Evolutionary conservation across 2,329 filamentous ascomycete species (phyloP), one percentile per base, ranked within the genome.

Genomic region (Sporothrix inflata): DNA sequence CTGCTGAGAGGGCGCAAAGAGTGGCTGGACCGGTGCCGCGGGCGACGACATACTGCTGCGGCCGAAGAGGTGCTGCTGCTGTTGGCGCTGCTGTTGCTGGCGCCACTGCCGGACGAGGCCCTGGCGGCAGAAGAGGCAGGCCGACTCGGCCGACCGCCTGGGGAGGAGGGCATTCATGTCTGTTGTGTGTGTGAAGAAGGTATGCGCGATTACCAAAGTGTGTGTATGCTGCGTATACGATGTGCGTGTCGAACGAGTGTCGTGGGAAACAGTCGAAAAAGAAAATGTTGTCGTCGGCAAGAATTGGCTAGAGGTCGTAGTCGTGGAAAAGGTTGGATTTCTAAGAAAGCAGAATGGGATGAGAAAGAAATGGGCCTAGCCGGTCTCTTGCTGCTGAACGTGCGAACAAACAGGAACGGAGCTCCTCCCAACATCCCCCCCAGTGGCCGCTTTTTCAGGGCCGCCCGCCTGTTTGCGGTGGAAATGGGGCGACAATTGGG

Each of bases 101-200:
- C 84, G 83, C 74, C 81, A 71, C 19, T 81, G 74, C 74, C 79
- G 82, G 76, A 82, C 80, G 70, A 81, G 79, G 61, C 80, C 80
- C 74, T 82, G 83, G 75, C 81, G 76, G 76, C 82, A 81, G 74
- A 81, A 77, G 75, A 82, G 77, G 78, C 83, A 79, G 79, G 83
- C 77, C 73, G 81, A 81, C 76, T 78, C 77, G 75, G 81, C 77
- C 74, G 80, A 77, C 21, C 80, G 77, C 34, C 79, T 76, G 63
- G 82, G 74, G 45, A 77, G 74, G 49, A 77, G 78, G 60, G 80
- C 78, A 77, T 81, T 86, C 85, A 88, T 87, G 3, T 34, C 30
- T 34, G 30, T 34, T 21, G 45, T 30, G n/a, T 16, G 42, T 45
- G 42, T 12, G 19, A n/a, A 49, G 11, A 49, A 49, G 14, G 19